Base-by-base conservation (phyloP, 345 rosid genomes). In the Dovyalis caffra region DNA sequence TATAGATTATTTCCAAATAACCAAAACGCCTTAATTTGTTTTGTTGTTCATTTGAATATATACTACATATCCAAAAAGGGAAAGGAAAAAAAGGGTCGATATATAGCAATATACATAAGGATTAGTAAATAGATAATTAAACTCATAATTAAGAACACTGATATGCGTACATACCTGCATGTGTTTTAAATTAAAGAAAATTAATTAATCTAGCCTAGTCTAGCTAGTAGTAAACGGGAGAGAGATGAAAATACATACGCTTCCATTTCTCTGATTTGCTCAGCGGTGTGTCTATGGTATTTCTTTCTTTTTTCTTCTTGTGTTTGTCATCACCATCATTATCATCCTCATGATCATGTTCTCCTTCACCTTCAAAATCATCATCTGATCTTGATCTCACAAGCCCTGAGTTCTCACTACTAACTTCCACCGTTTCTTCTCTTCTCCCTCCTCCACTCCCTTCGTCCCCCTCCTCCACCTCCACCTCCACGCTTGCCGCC, bases 211-310 rank as follows among this genome's bases (percentile, higher is more conserved):
- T 23, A 23, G 65, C 0, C 16, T 23, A 11, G 65, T n/a, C n/a
- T n/a, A n/a, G 29, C 5, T 43, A 26, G 32, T 11, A 61, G 11
- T 14, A 20, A 33, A 33, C 18, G n/a, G n/a, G 35, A 16, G 60
- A 34, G 20, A 29, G 47, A 70, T 10, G 18, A 49, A 66, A 20
- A 57, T 3, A 85, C 94, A 9, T 85, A 95, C 99, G 92, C 86
- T 88, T 93, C 99, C 99, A 95, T 95, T 81, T 93, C 98, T 81
- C 90, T 81, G 76, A 95, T 95, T 80, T 95, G 99, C 29, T 90
- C 95, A n/a, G 97, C 86, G 11, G 97, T 95, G 74, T 95, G 99
- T 58, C 99, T 91, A 69, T 95, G 98, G 47, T 95, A 95, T 84
- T 90, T 95, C 88, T 95, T 95, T 76, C 98, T 85, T 88, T 91